Evolutionary conservation across 1,139 yeast genomes (phyloP).

Genomic region (Debaryomyces sp.): DNA sequence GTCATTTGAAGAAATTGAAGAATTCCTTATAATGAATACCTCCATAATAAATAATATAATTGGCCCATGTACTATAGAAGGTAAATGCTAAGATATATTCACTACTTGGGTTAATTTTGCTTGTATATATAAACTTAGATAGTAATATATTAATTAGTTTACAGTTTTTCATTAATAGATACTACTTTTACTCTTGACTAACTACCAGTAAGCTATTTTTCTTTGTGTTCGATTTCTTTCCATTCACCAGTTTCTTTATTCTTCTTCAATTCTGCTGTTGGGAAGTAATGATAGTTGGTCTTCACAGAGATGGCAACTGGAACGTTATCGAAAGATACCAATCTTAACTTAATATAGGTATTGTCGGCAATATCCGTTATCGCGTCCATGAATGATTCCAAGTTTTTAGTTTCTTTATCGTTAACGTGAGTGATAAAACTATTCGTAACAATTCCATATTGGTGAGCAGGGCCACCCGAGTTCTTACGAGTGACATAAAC

Average conservation of each 20-base stretch:
- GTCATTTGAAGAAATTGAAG: constrained; percentile 58
- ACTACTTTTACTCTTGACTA: neutral
- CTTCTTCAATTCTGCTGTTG: constrained; percentile 69
- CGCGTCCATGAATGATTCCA: constrained; percentile 64
- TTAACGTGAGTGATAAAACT: constrained; percentile 89
- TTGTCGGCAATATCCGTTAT: constrained; percentile 73
- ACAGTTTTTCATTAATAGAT: neutral
- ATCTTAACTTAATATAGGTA: constrained; percentile 77
- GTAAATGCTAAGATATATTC: neutral
- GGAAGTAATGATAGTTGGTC: constrained; percentile 90
- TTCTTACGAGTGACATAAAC: constrained; percentile 76
- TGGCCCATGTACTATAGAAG: neutral
- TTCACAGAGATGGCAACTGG: constrained; percentile 86
- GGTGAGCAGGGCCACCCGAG: constrained; percentile 84
- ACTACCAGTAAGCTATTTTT: neutral
- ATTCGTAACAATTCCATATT: constrained; percentile 77
- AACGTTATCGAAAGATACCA: constrained; percentile 81
- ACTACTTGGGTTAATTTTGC: neutral
- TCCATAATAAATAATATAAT: neutral
- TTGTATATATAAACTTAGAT: constrained; percentile 3
- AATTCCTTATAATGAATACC: constrained; percentile 16
- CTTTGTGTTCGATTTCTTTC: constrained; percentile 42
- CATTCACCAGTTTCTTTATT: constrained; percentile 48
- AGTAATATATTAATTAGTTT: neutral
- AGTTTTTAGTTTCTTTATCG: constrained; percentile 69